Conservation (phyloP, 2,329 filamentous ascomycete species). For the Pseudocercospora cruenta region DNA sequence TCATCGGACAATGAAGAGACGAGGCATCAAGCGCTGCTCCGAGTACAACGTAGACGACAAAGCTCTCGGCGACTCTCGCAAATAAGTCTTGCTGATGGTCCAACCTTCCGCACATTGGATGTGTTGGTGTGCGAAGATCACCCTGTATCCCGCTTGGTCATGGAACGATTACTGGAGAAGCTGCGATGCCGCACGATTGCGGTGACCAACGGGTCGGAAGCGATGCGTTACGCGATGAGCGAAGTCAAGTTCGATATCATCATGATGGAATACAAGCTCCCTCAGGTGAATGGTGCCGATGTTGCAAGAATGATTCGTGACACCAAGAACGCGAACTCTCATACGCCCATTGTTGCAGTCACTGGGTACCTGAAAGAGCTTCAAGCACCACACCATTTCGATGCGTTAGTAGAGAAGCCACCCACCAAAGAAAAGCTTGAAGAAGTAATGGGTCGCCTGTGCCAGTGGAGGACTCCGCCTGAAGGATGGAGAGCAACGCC, state of each 20-base stretch:
- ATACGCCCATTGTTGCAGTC: slow-evolving; percentile 93
- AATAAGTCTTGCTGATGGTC: slow-evolving; percentile 81
- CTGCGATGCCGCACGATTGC: slow-evolving; percentile 91
- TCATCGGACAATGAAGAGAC: slow-evolving; percentile 97
- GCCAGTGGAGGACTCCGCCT: slow-evolving; percentile 87
- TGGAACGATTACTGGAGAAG: slow-evolving; percentile 97
- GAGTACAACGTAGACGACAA: slow-evolving; percentile 91
- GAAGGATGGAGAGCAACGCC: slow-evolving; percentile 56
- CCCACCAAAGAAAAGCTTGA: slow-evolving; percentile 89
- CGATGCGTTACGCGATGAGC: slow-evolving; percentile 89
- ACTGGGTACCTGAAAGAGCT: slow-evolving; percentile 98
- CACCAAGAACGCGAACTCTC: slow-evolving; percentile 90
- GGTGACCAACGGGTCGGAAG: slow-evolving; percentile 86
- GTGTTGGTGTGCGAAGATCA: slow-evolving; percentile 97
- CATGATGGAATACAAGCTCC: slow-evolving; percentile 95
- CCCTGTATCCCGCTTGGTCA: slow-evolving; percentile 94
- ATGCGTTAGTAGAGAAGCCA: slow-evolving; percentile 93
- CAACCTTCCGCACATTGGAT: slow-evolving; percentile 86
- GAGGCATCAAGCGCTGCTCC: slow-evolving; percentile 84
- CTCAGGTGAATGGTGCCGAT: slow-evolving; percentile 91
- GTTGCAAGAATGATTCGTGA: slow-evolving; percentile 97
- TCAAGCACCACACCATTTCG: slow-evolving; percentile 92
- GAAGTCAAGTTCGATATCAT: slow-evolving; percentile 99
- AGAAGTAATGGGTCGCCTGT: slow-evolving; percentile 83
- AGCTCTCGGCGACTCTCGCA: slow-evolving; percentile 93